Conservation (phyloP, 345 rosid species). For the Lenwebbia sp. region DNA sequence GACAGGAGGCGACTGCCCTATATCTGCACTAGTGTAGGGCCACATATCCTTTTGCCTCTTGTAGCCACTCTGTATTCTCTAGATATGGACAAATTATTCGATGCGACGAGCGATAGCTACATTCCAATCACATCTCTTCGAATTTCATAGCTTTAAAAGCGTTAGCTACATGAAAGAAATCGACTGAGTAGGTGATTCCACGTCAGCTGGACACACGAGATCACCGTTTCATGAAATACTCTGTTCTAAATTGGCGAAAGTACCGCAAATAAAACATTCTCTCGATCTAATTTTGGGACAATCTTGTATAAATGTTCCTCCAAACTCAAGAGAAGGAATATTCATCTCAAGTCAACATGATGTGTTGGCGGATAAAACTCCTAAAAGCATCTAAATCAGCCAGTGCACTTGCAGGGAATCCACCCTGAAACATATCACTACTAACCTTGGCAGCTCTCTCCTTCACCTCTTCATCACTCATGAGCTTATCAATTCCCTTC, state of each 20-base stretch:
- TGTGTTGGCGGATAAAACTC: not conserved
- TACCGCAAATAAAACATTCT: not conserved
- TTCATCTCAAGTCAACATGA: not conserved
- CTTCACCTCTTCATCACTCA: conserved; percentile 21
- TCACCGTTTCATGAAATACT: too few species aligned
- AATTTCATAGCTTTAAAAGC: too few species aligned
- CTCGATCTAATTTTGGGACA: not conserved
- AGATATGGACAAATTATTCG: too few species aligned
- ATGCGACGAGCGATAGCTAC: too few species aligned
- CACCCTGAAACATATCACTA: not conserved
- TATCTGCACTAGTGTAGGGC: too few species aligned
- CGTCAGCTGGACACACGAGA: accelerated
- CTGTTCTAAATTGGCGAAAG: not conserved
- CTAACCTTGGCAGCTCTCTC: conserved; percentile 3
- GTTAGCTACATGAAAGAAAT: too few species aligned
- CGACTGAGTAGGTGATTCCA: too few species aligned
- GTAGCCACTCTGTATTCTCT: too few species aligned
- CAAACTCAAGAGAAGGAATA: not conserved
- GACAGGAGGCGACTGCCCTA: too few species aligned
- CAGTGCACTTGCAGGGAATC: conserved; percentile 10
- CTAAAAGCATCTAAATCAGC: conserved; percentile 8
- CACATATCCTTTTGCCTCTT: too few species aligned
- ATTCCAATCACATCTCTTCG: too few species aligned
- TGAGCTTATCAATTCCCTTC: conserved; percentile 22
- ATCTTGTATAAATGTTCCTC: not conserved